phyloP scores from a whole-genome alignment of 371 early-diverging fungal genomes.

The Mortierella sp. region DNA sequence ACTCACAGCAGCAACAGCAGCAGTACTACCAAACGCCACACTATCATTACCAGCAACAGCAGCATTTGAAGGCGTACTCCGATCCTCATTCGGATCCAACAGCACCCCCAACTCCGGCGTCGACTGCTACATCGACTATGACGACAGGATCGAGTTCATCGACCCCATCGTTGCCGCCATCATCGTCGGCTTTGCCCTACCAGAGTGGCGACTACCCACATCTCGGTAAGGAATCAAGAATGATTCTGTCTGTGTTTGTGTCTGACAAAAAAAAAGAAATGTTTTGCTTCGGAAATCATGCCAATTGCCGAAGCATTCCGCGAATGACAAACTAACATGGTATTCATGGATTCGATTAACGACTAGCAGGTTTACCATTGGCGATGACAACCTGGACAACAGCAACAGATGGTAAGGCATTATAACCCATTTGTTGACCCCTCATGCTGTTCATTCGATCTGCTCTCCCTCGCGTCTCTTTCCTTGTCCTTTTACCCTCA shows the following conservation, averaged over 20 bases:
- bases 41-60: conserved; percentile 34
- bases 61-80: conserved; percentile 25
- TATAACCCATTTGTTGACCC: background rate
- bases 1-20: conserved; percentile 17
- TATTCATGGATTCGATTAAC: background rate
- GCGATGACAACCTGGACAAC: conserved; percentile 33
- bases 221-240: background rate
- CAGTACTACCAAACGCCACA: conserved; percentile 13
- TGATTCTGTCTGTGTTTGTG: background rate
- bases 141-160: conserved; percentile 24
- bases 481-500: background rate
- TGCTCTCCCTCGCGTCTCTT: background rate
- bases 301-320: background rate
- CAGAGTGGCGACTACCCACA: conserved; percentile 28
- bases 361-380: conserved; percentile 27
- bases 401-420: conserved; percentile 25
- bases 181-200: conserved; percentile 22
- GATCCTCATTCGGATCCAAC: conserved; percentile 38
- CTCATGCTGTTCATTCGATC: conserved; percentile 6
- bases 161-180: conserved; percentile 21
- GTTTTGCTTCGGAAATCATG: background rate
- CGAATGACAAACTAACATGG: background rate
- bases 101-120: conserved; percentile 21
- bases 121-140: conserved; percentile 27
- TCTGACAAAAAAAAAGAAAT: background rate